Conservation (phyloP, 202 grass and related monocot species). For the Zoysia matrella region DNA sequence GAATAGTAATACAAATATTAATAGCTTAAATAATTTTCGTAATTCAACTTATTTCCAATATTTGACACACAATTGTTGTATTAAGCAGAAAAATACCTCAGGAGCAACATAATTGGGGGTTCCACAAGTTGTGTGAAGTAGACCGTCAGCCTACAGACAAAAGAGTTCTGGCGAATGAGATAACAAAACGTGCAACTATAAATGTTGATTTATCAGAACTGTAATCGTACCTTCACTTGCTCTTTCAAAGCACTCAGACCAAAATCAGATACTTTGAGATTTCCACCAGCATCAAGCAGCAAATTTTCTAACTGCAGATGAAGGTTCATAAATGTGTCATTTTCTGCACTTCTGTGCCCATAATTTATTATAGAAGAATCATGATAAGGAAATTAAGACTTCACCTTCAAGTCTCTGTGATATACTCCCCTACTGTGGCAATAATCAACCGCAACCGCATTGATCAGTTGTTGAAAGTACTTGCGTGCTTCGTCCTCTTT, state of each 20-base stretch:
- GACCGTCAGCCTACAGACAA: slow-evolving; percentile 58
- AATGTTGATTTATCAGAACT: slow-evolving; percentile 25
- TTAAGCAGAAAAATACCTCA: slow-evolving; percentile 56
- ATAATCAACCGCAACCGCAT: slow-evolving; percentile 85
- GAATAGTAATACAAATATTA: slow-evolving; percentile 25
- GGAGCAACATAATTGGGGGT: slow-evolving; percentile 95
- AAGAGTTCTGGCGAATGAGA: slow-evolving; percentile 26
- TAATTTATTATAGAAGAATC: slow-evolving; percentile 33
- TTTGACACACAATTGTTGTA: background rate
- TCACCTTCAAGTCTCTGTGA: slow-evolving; percentile 30
- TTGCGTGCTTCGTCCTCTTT: slow-evolving; percentile 86
- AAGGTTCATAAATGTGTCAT: slow-evolving; percentile 39
- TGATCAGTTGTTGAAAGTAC: slow-evolving; percentile 91
- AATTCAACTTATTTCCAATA: slow-evolving; percentile 1
- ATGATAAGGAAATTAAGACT: slow-evolving; percentile 12
- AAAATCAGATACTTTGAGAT: slow-evolving; percentile 94
- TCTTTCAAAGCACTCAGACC: slow-evolving; percentile 93
- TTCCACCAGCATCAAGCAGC: slow-evolving; percentile 78
- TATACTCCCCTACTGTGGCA: slow-evolving; percentile 98
- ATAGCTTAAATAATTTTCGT: slow-evolving; percentile 16
- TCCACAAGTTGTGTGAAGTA: slow-evolving; percentile 94
- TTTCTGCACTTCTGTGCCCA: slow-evolving; percentile 25
- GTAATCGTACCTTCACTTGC: slow-evolving; percentile 74
- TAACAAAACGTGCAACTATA: slow-evolving; percentile 16
- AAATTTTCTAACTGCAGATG: slow-evolving; percentile 82